Base-by-base conservation (phyloP, 2,329 filamentous ascomycete species). In the Lecanicillium sp. region DNA sequence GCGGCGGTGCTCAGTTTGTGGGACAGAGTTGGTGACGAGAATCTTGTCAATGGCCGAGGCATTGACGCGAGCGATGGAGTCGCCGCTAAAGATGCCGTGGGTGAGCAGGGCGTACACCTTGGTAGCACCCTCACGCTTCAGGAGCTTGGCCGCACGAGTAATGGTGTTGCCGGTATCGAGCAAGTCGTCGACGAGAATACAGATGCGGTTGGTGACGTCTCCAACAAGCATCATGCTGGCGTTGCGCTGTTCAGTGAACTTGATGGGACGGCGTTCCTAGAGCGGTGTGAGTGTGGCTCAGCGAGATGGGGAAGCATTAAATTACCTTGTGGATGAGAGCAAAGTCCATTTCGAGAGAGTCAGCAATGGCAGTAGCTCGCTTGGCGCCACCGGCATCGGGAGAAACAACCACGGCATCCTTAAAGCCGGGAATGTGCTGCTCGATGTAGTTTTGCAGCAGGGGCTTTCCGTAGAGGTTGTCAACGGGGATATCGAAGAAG, bases 401-500 rank as follows among this genome's bases (percentile, higher is more conserved):
- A 55, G 87, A 94, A 53, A 98, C 90, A 55, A 98, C 84, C 33
- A 98, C 88, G 28, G 87, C 85, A 42, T 90, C 78, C 60, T 81
- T 83, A 63, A 81, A 89, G 56, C 89, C 82, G 35, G 86, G 82
- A 44, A 95, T 92, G 53, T 87, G 79, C 55, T 84, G 80, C 57
- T 88, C 81, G 51, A 84, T 82, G 55, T 82, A 84, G 45, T 74
- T 73, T 56, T 81, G 78, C 39, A 84, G 69, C 36, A 89, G 66
- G 36, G 84, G 81, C 51, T 85, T 80, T 41, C 82, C 90, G 65
- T 97, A 97, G 14, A 98, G 73, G 60, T 98, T 98, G 66, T 98
- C 92, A 41, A 98, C 92, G 3, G 92, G 92, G 42, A 97, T 95
- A 57, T 98, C 90, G 57, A 98, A 97, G 71, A 96, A 98, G 39